Evolutionary conservation across 2,329 filamentous ascomycete species (phyloP).

Genomic region (Scorias spongiosa): DNA sequence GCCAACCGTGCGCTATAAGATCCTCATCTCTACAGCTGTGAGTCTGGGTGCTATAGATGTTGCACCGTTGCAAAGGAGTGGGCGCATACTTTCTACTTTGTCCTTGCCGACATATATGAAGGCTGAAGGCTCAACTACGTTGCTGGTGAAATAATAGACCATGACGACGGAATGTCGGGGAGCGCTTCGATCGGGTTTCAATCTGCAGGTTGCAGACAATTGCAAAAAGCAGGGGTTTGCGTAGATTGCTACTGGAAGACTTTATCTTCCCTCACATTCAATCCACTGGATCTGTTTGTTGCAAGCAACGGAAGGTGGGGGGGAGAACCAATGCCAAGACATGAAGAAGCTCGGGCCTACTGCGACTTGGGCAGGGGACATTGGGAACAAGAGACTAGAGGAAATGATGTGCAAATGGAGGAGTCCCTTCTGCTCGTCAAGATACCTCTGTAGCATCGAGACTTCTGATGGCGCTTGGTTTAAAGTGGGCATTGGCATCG

Average conservation of each 20-base stretch:
- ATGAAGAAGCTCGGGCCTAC: neutral
- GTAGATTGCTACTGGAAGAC: too few species aligned
- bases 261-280: too few species aligned
- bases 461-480: conserved; percentile 20
- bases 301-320: too few species aligned
- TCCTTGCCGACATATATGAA: conserved; percentile 96
- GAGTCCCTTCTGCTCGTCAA: too few species aligned
- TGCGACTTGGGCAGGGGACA: too few species aligned
- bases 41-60: conserved; percentile 8
- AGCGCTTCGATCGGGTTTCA: neutral
- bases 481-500: conserved; percentile 21
- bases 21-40: conserved; percentile 61
- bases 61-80: conserved; percentile 3
- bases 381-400: too few species aligned
- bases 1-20: conserved; percentile 83
- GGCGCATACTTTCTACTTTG: conserved; percentile 84
- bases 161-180: conserved; percentile 31
- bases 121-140: conserved; percentile 62
- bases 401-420: too few species aligned
- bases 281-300: too few species aligned
- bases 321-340: too few species aligned
- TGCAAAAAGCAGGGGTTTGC: too few species aligned
- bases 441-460: neutral
- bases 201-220: too few species aligned
- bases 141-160: conserved; percentile 95